phyloP scores from a whole-genome alignment of 805 yeast genomes.

The Brettanomyces anomalus region DNA sequence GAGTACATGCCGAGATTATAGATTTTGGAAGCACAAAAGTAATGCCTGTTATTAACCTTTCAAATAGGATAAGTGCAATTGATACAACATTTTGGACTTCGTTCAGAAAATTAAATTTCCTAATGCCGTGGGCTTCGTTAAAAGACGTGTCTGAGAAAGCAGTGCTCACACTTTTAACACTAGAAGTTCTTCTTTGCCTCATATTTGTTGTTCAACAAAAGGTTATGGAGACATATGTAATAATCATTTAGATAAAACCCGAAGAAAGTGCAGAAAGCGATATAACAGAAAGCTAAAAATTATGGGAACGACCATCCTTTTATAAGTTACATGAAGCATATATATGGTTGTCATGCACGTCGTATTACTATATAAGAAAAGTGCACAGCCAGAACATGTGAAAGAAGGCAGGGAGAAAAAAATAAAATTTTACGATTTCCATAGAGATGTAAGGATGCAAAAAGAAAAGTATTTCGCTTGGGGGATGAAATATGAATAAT shows the following conservation, averaged over 20 bases:
- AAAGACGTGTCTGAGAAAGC: not conserved
- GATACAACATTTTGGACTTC: conserved; percentile 8
- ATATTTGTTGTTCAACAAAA: no score
- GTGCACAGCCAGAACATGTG: no score
- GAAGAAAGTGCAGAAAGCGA: not conserved
- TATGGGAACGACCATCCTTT: no score
- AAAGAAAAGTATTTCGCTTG: no score
- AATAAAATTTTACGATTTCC: no score
- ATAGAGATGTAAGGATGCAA: no score
- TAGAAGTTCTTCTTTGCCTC: not conserved
- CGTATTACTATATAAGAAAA: no score
- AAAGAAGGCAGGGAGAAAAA: no score
- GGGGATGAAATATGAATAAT: no score
- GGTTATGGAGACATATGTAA: no score
- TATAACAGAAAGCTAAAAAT: not conserved
- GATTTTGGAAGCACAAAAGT: conserved; percentile 19
- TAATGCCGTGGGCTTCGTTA: not conserved
- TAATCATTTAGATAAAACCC: not conserved
- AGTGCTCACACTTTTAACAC: not conserved
- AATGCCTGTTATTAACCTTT: conserved; percentile 18
- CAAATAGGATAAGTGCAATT: conserved; percentile 17
- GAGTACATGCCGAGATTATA: conserved; percentile 17
- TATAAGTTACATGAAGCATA: no score
- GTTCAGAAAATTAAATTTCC: not conserved
- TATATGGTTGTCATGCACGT: no score